Evolutionary conservation across 2,329 filamentous ascomycete species (phyloP).

Genomic region (Neonectria coccinea): DNA sequence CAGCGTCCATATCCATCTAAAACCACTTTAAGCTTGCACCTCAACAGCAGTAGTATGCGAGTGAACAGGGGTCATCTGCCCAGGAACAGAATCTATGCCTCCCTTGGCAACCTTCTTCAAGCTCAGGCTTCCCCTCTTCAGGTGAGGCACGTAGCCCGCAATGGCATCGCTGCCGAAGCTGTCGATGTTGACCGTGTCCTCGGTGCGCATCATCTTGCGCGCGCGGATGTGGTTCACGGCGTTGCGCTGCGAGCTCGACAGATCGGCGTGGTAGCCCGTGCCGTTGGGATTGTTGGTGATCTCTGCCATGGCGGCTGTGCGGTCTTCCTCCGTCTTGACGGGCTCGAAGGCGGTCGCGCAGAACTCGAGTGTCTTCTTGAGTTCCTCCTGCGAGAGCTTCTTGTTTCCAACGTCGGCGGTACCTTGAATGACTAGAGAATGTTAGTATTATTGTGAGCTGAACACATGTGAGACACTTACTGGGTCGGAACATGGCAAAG

Average conservation of each 20-base stretch:
- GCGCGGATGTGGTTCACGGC: conserved; percentile 47
- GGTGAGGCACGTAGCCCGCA: conserved; percentile 37
- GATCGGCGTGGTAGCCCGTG: conserved; percentile 29
- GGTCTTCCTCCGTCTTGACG: conserved; percentile 28
- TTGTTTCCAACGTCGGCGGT: conserved; percentile 45
- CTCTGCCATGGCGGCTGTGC: conserved; percentile 15
- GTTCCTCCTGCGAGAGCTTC: conserved; percentile 47
- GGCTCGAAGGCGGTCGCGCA: conserved; percentile 48
- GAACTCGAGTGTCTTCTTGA: conserved; percentile 50
- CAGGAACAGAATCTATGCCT: conserved; percentile 10
- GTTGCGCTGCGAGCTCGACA: conserved; percentile 41
- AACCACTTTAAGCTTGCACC: conserved; percentile 2
- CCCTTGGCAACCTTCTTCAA: conserved; percentile 13
- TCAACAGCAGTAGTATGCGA: conserved; percentile 2
- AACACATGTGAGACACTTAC: conserved; percentile 42
- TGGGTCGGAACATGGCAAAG: conserved; percentile 55
- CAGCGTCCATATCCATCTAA: background rate
- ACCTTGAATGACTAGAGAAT: conserved; percentile 52
- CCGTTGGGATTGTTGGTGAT: conserved; percentile 30
- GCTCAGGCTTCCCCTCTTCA: conserved; percentile 41
- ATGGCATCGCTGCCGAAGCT: conserved; percentile 47
- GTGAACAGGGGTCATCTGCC: conserved; percentile 20
- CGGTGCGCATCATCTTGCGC: conserved; percentile 47
- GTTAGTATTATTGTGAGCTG: background rate
- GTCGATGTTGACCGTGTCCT: conserved; percentile 50